Base-by-base conservation (phyloP, 2,329 filamentous ascomycete species). In the Aureobasidium sp. region DNA sequence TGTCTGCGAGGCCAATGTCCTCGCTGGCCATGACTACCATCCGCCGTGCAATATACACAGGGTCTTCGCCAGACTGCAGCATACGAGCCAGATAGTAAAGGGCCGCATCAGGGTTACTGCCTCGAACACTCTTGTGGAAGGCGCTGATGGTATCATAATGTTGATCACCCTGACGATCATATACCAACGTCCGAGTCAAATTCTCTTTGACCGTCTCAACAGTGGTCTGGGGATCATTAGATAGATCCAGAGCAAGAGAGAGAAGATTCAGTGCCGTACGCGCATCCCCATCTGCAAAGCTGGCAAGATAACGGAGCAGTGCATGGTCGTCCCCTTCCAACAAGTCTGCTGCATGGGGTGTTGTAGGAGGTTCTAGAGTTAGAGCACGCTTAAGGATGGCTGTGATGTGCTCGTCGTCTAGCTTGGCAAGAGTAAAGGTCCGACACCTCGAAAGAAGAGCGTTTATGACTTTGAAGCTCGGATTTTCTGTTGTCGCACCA, bases 61-160 rank as follows among this genome's bases (percentile, higher is more conserved):
- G 90, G 69, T 97, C 94, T 75, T 97, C 93, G 63, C 93, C 93
- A 0, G 90, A 94, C 70, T 96, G 89, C 5, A 99, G 84, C 94
- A 99, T 99, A 39, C 94, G 87, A 0, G 90, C 90, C 1, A 99
- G 84, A 73, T 97, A 99, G 78, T 97, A 99, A 1, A 99, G 82
- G 0, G 93, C 84, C 0, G 93, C 94, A 73, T 97, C 89, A 0
- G 93, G 75, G 70, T 97, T 87, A 61, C 86, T 88, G 44, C 94
- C 94, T 50, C 94, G 88, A 10, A 97, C 87, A 2, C 91, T 91
- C 71, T 99, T 99, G 81, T 97, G 94, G 69, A 97, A 94, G 34
- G 94, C 94, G 0, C 90, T 96, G 70, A 99, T 97, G 59, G 90
- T 94, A 72, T 99, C 93, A 78, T 97, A 99, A 76, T 97, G 94